Conservation (phyloP, 441 rosid genomes). For the Aleurites moluccanus region DNA sequence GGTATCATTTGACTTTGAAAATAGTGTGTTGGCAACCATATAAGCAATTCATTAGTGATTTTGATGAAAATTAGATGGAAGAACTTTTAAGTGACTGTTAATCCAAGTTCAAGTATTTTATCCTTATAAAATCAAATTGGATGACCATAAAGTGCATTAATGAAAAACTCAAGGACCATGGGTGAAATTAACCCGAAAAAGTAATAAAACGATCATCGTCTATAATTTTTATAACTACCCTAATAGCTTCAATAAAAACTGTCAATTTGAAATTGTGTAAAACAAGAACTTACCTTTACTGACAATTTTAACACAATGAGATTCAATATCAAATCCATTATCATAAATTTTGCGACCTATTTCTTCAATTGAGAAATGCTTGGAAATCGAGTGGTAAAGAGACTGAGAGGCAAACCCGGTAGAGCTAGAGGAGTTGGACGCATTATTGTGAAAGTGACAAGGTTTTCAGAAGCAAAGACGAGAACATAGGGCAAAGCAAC, state of each 20-base stretch:
- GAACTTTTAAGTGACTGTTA: no score
- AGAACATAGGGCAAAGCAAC: constrained; percentile 69
- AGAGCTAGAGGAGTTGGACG: constrained; percentile 5
- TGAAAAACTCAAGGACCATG: no score
- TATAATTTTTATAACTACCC: constrained; percentile 67
- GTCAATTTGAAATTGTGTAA: constrained; percentile 70
- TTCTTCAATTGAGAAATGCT: constrained; percentile 50
- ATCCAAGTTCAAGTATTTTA: no score
- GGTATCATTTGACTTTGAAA: no score
- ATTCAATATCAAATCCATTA: constrained; percentile 51
- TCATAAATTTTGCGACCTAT: constrained; percentile 57
- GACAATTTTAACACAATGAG: constrained; percentile 46
- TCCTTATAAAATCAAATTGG: no score
- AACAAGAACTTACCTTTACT: constrained; percentile 51
- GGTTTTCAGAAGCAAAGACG: constrained; percentile 67
- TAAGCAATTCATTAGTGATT: no score
- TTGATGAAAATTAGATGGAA: no score
- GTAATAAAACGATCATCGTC: constrained; percentile 82
- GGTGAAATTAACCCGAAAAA: no score
- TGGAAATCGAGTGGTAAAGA: constrained; percentile 35
- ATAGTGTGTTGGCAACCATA: no score
- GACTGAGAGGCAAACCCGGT: constrained; percentile 10
- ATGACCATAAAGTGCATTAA: no score
- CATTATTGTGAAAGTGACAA: constrained; percentile 21
- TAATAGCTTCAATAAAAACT: constrained; percentile 78